phyloP scores from a whole-genome alignment of 2,329 filamentous ascomycete genomes.

The Ascochyta fabae region DNA sequence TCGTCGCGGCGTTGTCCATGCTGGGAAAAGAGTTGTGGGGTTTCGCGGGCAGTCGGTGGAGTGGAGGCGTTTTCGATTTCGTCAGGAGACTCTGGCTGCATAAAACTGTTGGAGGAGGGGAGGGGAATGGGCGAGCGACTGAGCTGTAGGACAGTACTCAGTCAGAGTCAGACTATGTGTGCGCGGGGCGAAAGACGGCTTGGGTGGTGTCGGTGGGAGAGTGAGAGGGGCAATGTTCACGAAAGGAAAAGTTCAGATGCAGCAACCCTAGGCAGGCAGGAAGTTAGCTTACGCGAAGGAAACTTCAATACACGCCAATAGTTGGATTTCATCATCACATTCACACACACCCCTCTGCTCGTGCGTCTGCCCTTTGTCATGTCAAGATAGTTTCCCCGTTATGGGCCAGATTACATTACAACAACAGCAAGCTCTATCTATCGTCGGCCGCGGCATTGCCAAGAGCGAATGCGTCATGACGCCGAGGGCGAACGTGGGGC shows the following conservation, averaged over 20 bases:
- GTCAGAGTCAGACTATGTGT: slow-evolving; percentile 32
- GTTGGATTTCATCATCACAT: slow-evolving; percentile 10
- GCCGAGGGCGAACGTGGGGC: slow-evolving; percentile 13
- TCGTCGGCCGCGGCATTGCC: slow-evolving; percentile 3
- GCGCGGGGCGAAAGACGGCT: slow-evolving; percentile 26
- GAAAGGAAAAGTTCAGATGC: background rate
- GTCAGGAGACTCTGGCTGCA: slow-evolving; percentile 67
- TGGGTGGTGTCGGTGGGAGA: slow-evolving; percentile 23
- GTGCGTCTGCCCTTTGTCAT: slow-evolving; percentile 4
- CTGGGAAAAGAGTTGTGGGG: slow-evolving; percentile 55
- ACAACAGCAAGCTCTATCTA: too few species aligned
- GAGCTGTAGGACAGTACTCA: slow-evolving; percentile 58
- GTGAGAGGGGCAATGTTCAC: slow-evolving; percentile 12
- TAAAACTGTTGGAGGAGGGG: slow-evolving; percentile 60
- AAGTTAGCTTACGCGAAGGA: too few species aligned
- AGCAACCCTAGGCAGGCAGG: too few species aligned
- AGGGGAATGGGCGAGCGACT: slow-evolving; percentile 54
- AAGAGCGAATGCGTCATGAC: slow-evolving; percentile 16
- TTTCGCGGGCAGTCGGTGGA: slow-evolving; percentile 49
- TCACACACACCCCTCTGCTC: slow-evolving; percentile 4
- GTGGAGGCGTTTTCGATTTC: slow-evolving; percentile 55
- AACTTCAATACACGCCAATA: background rate
- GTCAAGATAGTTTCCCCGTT: too few species aligned
- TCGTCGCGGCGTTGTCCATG: slow-evolving; percentile 62
- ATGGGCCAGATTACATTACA: too few species aligned